Evolutionary conservation across 768 basidiomycete species (phyloP).

Genomic region (Russula olivacea): DNA sequence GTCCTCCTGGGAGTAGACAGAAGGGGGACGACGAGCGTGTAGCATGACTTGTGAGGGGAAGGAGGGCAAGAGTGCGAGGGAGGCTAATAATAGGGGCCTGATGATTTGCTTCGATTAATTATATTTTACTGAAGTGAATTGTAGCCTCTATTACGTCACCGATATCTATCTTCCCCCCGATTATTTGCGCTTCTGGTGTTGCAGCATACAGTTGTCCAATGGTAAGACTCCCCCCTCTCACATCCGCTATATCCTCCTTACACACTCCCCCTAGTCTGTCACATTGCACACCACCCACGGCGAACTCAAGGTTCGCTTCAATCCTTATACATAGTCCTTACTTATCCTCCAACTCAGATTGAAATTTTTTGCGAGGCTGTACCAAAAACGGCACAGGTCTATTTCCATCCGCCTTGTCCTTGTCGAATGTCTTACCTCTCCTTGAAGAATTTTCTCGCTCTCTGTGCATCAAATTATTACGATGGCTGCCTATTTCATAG

Average conservation of each 20-base stretch:
- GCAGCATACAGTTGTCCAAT: neutral
- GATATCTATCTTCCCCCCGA: neutral
- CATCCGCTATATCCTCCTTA: slow-evolving; percentile 2
- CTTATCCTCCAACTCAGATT: slow-evolving; percentile 47
- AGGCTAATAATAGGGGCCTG: slow-evolving; percentile 6
- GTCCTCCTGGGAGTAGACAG: slow-evolving; percentile 63
- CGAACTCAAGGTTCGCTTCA: slow-evolving; percentile 72
- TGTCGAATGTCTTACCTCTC: neutral
- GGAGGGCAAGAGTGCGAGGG: slow-evolving; percentile 12
- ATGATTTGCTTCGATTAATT: neutral
- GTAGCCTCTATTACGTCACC: neutral
- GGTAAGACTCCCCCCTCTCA: slow-evolving; percentile 4
- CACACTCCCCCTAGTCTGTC: slow-evolving; percentile 58
- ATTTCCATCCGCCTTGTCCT: slow-evolving; percentile 16
- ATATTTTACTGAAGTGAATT: neutral
- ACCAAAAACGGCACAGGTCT: slow-evolving; percentile 89
- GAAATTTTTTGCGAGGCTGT: slow-evolving; percentile 97
- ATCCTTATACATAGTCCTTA: neutral
- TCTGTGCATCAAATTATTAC: slow-evolving; percentile 87
- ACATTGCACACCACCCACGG: slow-evolving; percentile 93
- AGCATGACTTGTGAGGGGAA: slow-evolving; percentile 32
- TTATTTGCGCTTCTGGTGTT: neutral
- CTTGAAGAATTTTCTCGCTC: slow-evolving; percentile 84
- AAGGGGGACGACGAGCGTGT: slow-evolving; percentile 55
- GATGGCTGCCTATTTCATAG: slow-evolving; percentile 84